A percentile compares a stretch with the other conserved stretches of the same genome.
Conservation (phyloP, 2,329 filamentous ascomycete genomes). For the Stemphylium beticola region DNA sequence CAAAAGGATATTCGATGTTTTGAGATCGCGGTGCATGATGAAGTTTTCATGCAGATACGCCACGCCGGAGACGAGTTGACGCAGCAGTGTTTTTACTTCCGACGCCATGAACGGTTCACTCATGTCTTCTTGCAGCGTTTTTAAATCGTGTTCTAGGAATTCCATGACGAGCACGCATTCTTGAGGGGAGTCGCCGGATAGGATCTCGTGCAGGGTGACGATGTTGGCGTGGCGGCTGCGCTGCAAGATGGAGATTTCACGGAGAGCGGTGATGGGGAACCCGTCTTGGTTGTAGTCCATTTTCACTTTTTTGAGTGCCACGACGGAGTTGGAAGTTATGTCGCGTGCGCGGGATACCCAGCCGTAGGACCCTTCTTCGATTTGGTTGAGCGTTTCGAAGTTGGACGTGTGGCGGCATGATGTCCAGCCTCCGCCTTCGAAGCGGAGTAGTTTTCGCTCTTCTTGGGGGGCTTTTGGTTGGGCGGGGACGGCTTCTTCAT, state of each 20-base stretch:
- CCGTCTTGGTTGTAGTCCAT: constrained; percentile 77
- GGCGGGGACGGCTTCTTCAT: constrained; percentile 21
- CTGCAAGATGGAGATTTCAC: constrained; percentile 91
- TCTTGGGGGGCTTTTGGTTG: constrained; percentile 27
- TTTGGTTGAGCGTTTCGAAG: constrained; percentile 93
- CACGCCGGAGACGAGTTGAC: constrained; percentile 80
- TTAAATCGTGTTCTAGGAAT: constrained; percentile 96
- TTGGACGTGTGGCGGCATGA: constrained; percentile 79
- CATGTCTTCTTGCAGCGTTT: constrained; percentile 92
- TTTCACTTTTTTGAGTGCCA: constrained; percentile 94
- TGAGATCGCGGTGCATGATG: constrained; percentile 68
- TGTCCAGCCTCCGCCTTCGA: constrained; percentile 71
- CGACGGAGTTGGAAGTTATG: constrained; percentile 74
- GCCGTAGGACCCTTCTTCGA: constrained; percentile 96
- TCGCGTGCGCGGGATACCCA: constrained; percentile 88
- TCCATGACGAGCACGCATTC: constrained; percentile 94
- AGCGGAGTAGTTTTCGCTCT: constrained; percentile 70
- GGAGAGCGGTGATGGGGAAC: constrained; percentile 87
- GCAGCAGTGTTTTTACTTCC: constrained; percentile 87
- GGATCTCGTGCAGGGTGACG: constrained; percentile 81
- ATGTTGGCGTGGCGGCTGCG: constrained; percentile 83
- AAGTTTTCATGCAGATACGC: constrained; percentile 86
- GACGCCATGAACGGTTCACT: constrained; percentile 89
- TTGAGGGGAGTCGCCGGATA: constrained; percentile 70
- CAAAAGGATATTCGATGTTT: constrained; percentile 70